Evolutionary conservation across 2,329 filamentous ascomycete genomes (phyloP).

Genomic region (Didymella glomerata): DNA sequence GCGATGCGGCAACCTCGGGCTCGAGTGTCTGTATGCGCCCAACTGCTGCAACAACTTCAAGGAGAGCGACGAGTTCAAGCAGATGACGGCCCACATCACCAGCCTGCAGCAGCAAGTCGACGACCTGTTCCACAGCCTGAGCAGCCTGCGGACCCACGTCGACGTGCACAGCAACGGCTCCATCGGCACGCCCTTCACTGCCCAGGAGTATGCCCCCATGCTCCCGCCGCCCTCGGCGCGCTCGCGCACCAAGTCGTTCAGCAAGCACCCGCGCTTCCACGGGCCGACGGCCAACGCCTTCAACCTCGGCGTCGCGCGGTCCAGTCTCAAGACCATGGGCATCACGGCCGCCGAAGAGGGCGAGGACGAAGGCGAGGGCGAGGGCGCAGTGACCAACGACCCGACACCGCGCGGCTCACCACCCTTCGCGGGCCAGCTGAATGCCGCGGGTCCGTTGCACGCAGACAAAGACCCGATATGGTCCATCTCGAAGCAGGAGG

Average conservation of each 20-base stretch:
- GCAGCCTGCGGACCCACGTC: constrained; percentile 66
- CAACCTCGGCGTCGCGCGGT: constrained; percentile 85
- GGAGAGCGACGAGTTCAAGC: constrained; percentile 89
- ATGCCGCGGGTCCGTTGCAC: constrained; percentile 46
- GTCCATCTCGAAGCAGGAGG: constrained; percentile 79
- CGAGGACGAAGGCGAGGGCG: constrained; percentile 72
- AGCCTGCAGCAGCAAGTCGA: constrained; percentile 86
- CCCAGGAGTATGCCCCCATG: constrained; percentile 48
- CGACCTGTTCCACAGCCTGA: constrained; percentile 76
- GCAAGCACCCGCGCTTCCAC: constrained; percentile 72
- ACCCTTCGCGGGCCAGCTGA: constrained; percentile 29
- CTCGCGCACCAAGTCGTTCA: constrained; percentile 41
- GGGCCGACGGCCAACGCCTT: constrained; percentile 87
- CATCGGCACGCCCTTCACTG: constrained; percentile 42
- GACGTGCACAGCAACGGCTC: constrained; percentile 45
- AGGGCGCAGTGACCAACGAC: constrained; percentile 62
- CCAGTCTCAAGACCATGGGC: constrained; percentile 87
- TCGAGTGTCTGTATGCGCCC: constrained; percentile 71
- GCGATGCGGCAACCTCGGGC: constrained; percentile 69
- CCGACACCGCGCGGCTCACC: constrained; percentile 61
- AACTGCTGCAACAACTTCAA: constrained; percentile 85
- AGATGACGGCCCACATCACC: constrained; percentile 77
- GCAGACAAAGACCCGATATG: constrained; percentile 78
- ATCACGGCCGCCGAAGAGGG: constrained; percentile 72
- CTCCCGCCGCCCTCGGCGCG: constrained; percentile 51